Percentiles rank a stretch among this genome's conserved stretches.
phyloP scores from a whole-genome alignment of 2,329 filamentous ascomycete genomes.

The Phaeosphaeriaceae sp. region DNA sequence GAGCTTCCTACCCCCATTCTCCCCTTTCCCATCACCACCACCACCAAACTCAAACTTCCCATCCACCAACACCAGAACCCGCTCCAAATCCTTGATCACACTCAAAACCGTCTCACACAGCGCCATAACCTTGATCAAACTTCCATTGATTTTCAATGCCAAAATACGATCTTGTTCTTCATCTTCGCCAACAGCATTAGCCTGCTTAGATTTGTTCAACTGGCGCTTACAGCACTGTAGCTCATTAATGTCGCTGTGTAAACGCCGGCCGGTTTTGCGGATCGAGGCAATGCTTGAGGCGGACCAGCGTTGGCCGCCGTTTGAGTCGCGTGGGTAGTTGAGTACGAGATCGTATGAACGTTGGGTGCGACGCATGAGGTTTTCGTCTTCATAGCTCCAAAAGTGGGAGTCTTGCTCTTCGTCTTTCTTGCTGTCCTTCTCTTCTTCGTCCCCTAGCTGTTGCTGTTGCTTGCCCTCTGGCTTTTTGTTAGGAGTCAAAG shows the following conservation, averaged over 20 bases:
- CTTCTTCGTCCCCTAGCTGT: no score
- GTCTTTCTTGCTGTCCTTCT: neutral
- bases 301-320: slow-evolving; percentile 26
- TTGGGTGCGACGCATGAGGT: slow-evolving; percentile 19
- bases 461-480: no score
- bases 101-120: neutral
- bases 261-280: slow-evolving; percentile 11
- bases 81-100: neutral
- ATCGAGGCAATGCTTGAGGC: slow-evolving; percentile 14
- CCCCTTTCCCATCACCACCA: no score
- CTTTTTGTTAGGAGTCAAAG: no score
- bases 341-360: slow-evolving; percentile 28
- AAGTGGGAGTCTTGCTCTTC: neutral
- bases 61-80: no score
- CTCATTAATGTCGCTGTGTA: slow-evolving; percentile 13
- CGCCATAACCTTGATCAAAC: neutral
- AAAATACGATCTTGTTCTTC: no score
- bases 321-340: slow-evolving; percentile 18
- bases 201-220: neutral
- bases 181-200: neutral
- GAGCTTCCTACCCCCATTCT: no score
- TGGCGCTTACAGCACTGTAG: slow-evolving; percentile 10
- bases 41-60: no score
- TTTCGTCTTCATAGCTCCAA: slow-evolving; percentile 14
- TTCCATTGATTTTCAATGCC: no score